Evolutionary conservation across 768 basidiomycete genomes (phyloP), one percentile per base, ranked within the genome.

Genomic region (Royoungia palumana): DNA sequence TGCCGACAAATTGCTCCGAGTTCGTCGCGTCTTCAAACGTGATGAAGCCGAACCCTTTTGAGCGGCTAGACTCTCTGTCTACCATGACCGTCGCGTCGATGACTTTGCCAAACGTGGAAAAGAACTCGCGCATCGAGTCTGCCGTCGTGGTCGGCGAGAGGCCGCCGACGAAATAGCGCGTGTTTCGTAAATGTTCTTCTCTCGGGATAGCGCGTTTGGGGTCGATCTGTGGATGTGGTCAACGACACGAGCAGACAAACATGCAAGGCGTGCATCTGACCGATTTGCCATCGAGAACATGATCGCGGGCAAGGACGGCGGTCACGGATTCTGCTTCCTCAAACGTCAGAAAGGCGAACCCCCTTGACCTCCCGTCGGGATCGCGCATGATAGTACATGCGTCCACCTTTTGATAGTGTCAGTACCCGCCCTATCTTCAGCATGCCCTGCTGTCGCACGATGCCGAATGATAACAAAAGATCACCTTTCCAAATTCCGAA

Each of bases 321-420:
- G 75, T 80, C 21, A 90, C 84, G 10, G 80, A 73, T 27, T 75
- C 69, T 3, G 85, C 64, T 40, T 87, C 81, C 59, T 83, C 81
- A 62, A 90, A 92, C 4, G 89, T 92, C 61, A 92, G 69, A 63
- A 92, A 92, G 0, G 87, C 89, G 65, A 92, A 92, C 1, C 89
- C 89, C 54, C 89, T 73, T 20, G 89, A 91, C 16, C 87, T 79
- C 14, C 87, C 80, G 20, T 72, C 72, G 6, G 81, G 78, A 66
- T 91, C 89, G 51, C 88, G 83, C 89, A 92, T 91, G 62, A 91
- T 89, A 6, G 86, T 90, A 54, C 82, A 87, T 19, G 87, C 83
- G 59, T 87, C 85, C 64, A 92, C 83, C 72, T 81, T 78, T 47
- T 40, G 37, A 46, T 21, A 42, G 13, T 2, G 27, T 60, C 50